Percentiles rank a stretch among this genome's conserved stretches.
Conservation (phyloP, 352 stramenopile species). For the Phytopythium cucurbitacearum region DNA sequence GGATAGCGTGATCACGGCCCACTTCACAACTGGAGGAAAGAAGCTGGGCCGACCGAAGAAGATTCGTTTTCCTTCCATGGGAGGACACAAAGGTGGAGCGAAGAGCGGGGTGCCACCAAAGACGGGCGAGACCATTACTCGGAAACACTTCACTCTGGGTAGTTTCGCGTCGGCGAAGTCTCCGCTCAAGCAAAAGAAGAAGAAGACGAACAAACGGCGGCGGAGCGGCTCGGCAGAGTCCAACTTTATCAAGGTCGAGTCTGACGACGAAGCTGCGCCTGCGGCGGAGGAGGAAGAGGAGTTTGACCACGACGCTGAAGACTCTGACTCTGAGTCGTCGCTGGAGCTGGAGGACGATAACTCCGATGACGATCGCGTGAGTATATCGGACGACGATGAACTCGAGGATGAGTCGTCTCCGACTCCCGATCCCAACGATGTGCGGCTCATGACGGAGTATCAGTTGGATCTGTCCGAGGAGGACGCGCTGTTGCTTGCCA, state of each 20-base stretch:
- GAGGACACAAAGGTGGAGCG: constrained; percentile 1
- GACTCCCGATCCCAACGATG: constrained; percentile 22
- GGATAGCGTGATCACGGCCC: constrained; percentile 44
- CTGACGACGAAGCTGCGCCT: constrained; percentile 26
- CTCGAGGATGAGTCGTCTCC: constrained; percentile 18
- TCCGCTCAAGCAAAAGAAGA: constrained; percentile 33
- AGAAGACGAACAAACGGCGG: constrained; percentile 7
- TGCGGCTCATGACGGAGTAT: constrained; percentile 51
- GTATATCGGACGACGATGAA: constrained; percentile 31
- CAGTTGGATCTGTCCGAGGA: constrained; percentile 73
- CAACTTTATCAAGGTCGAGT: constrained; percentile 10
- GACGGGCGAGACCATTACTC: no score
- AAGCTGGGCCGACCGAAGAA: constrained; percentile 56
- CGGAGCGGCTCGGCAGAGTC: not conserved
- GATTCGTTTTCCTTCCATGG: constrained; percentile 15
- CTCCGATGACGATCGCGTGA: constrained; percentile 56
- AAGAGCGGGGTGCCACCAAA: constrained; percentile 7
- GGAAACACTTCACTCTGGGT: constrained; percentile 23
- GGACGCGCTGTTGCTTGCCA: constrained; percentile 56
- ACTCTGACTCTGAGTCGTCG: constrained; percentile 37
- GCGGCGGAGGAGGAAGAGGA: constrained; percentile 39
- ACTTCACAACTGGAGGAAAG: constrained; percentile 46
- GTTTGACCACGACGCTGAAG: constrained; percentile 43
- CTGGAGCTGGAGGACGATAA: constrained; percentile 45
- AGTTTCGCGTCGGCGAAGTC: constrained; percentile 33